phyloP scores from a whole-genome alignment of 352 stramenopile species.

The Globisporangium spinosum region DNA sequence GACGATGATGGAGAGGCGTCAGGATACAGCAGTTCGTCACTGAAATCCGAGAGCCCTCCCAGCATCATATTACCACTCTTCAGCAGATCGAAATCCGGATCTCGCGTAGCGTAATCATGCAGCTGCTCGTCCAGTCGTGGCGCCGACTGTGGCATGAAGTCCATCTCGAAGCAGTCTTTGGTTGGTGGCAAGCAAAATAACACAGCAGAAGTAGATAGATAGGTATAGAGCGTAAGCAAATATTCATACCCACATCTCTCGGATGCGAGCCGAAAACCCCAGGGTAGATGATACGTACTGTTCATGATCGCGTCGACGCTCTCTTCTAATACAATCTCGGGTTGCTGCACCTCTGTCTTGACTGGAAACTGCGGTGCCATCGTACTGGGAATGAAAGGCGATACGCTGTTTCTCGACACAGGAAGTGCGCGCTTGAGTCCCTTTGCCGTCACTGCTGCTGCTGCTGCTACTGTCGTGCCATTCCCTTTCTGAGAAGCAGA shows the following conservation, averaged over 20 bases:
- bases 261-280: no score
- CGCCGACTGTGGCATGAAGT: slow-evolving; percentile 28
- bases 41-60: slow-evolving; percentile 20
- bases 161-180: slow-evolving; percentile 55
- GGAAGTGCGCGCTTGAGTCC: slow-evolving; percentile 37
- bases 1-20: slow-evolving; percentile 16
- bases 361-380: slow-evolving; percentile 12
- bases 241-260: no score
- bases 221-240: no score
- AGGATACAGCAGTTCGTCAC: slow-evolving; percentile 34
- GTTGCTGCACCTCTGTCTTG: slow-evolving; percentile 7
- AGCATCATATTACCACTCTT: slow-evolving; percentile 15
- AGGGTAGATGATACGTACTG: slow-evolving; percentile 24
- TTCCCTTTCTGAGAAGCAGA: background rate
- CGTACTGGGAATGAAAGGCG: background rate
- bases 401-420: background rate
- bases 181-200: background rate
- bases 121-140: background rate
- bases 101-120: background rate
- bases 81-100: slow-evolving; percentile 15
- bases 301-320: slow-evolving; percentile 54
- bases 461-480: background rate
- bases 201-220: background rate
- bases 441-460: slow-evolving; percentile 14
- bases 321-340: slow-evolving; percentile 20